Evolutionary conservation across 805 yeast species (phyloP), one percentile per base, ranked within the genome.

Genomic region (Hanseniaspora jakobsenii): DNA sequence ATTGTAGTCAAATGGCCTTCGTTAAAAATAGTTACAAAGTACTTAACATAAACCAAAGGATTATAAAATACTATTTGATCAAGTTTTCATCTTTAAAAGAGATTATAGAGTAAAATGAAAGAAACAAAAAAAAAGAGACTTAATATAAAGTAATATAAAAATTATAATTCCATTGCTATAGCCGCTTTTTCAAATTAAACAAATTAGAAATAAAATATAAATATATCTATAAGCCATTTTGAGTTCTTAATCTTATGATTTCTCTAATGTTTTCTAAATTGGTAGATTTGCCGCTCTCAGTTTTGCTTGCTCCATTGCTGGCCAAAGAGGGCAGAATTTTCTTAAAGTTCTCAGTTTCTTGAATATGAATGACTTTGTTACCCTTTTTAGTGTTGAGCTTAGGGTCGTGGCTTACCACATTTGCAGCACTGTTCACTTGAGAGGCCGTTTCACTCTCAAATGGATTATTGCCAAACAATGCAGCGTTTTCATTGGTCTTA

Each of bases 201-300:
- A n/a, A n/a, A n/a, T n/a, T n/a, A n/a, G n/a, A n/a, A n/a, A n/a
- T n/a, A n/a, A n/a, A n/a, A n/a, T n/a, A n/a, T n/a, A n/a, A n/a
- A n/a, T n/a, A 24, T 16, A 6, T 9, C 29, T 31, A 42, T 29
- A 42, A 36, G 14, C 34, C 27, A 38, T 40, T 48, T 36, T 45
- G 41, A 36, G 55, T 56, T 49, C 57, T 60, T 56, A 59, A 55
- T 48, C 62, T 60, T 32, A 75, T 73, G n/a, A 78, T 77, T 40
- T 70, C 72, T 55, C 71, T 77, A 51, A 83, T 65, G 2, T 86
- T 72, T 31, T 67, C 68, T 55, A 82, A 81, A 2, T 87, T 84
- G 28, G 74, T 70, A 43, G 64, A 58, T 60, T 76, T 70, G 30
- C 67, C 57, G 52, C 78, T 74, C 19, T 18, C 18, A 14, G 18